Conservation (phyloP, 2,329 filamentous ascomycete genomes). For the Penicillium brasilianum region DNA sequence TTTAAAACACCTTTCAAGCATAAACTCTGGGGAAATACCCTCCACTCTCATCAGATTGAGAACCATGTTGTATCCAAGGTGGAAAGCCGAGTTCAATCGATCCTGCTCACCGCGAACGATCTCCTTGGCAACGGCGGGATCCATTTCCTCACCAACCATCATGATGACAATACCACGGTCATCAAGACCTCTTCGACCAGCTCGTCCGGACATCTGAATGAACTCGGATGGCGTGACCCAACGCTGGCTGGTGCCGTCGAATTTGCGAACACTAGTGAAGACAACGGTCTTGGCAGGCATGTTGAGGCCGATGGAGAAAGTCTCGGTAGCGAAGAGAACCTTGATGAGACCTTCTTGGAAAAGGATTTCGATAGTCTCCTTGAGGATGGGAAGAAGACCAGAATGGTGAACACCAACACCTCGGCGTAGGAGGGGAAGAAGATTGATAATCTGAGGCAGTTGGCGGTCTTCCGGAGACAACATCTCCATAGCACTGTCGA, state of each 20-base stretch:
- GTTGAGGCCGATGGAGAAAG: conserved; percentile 97
- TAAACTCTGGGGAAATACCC: conserved; percentile 97
- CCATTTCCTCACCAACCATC: conserved; percentile 98
- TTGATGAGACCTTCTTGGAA: conserved; percentile 99
- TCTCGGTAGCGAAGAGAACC: conserved; percentile 96
- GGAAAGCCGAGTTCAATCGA: conserved; percentile 95
- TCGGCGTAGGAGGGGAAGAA: conserved; percentile 83
- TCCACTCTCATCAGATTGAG: conserved; percentile 96
- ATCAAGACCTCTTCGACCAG: conserved; percentile 94
- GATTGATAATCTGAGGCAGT: conserved; percentile 86
- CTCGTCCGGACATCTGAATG: conserved; percentile 97
- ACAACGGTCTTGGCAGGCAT: conserved; percentile 99
- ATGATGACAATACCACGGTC: conserved; percentile 98
- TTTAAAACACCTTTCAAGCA: conserved; percentile 98
- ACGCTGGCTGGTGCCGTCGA: conserved; percentile 78
- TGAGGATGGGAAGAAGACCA: conserved; percentile 89
- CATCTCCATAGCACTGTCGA: conserved; percentile 89
- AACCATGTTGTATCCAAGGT: conserved; percentile 99
- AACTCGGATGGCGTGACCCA: conserved; percentile 95
- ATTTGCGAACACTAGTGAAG: conserved; percentile 97
- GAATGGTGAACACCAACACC: conserved; percentile 98
- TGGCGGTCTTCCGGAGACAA: conserved; percentile 89
- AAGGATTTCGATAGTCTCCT: conserved; percentile 97
- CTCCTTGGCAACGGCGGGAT: conserved; percentile 88
- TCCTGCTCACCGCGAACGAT: conserved; percentile 98